Evolutionary conservation across 352 stramenopile genomes (phyloP).

Genomic region (Elongisporangium anandrum): DNA sequence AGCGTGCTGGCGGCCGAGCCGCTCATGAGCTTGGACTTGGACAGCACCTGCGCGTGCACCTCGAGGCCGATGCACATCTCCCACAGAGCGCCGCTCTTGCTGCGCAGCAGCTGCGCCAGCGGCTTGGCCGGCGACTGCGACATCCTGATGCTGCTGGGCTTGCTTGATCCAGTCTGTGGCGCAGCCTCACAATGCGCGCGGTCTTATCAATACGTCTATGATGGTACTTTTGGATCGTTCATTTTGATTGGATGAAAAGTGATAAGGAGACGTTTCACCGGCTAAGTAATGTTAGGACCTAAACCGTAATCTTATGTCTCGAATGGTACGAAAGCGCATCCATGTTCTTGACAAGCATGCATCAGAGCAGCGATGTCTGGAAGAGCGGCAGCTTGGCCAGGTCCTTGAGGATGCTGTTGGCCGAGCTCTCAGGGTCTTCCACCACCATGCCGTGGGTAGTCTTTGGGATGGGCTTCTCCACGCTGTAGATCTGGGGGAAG

Average conservation of each 20-base stretch:
- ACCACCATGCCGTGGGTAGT: conserved; percentile 29
- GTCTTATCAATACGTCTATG: conserved; percentile 11
- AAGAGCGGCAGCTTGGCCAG: conserved; percentile 12
- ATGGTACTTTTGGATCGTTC: neutral
- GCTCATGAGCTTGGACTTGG: conserved; percentile 83
- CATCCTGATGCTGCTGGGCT: conserved; percentile 7
- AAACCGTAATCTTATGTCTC: too few species aligned
- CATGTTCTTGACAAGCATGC: neutral
- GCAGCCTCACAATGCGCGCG: conserved; percentile 8
- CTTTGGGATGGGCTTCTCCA: conserved; percentile 16
- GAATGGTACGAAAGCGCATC: too few species aligned
- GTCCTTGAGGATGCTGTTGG: conserved; percentile 18
- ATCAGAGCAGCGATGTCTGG: conserved; percentile 1
- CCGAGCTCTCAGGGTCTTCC: conserved; percentile 24
- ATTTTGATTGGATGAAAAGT: neutral
- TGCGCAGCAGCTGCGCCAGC: conserved; percentile 58
- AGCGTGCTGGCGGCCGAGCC: conserved; percentile 45
- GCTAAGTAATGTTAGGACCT: conserved; percentile 4
- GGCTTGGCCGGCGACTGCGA: conserved; percentile 16
- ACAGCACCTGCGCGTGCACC: conserved; percentile 80
- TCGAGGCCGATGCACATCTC: conserved; percentile 84
- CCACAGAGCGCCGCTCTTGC: conserved; percentile 54
- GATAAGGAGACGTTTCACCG: neutral
- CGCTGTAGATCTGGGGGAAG: conserved; percentile 21
- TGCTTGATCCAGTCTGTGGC: neutral